Evolutionary conservation across 176 grass and related monocot genomes (phyloP).

Genomic region (Lolium perenne): DNA sequence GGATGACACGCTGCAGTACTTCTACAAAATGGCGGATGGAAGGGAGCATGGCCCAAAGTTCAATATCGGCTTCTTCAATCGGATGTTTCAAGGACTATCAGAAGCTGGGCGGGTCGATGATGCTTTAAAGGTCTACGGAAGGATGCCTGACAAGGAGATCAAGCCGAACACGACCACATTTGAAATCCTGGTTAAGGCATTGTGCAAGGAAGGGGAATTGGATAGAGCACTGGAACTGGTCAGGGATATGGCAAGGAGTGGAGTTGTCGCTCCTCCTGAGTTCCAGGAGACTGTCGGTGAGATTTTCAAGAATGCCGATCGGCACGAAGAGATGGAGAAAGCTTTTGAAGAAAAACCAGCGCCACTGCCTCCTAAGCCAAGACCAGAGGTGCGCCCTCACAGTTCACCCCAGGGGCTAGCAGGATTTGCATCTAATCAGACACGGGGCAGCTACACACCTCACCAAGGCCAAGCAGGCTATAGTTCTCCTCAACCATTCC

Average conservation of each 20-base stretch:
- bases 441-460: slow-evolving; percentile 23
- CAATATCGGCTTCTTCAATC: slow-evolving; percentile 62
- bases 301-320: slow-evolving; percentile 47
- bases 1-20: slow-evolving; percentile 7
- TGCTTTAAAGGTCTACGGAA: slow-evolving; percentile 64
- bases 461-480: slow-evolving; percentile 35
- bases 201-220: slow-evolving; percentile 57
- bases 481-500: slow-evolving; percentile 37
- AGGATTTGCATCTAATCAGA: slow-evolving; percentile 40
- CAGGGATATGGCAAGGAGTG: slow-evolving; percentile 57
- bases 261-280: slow-evolving; percentile 44
- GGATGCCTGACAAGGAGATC: slow-evolving; percentile 61
- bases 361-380: slow-evolving; percentile 43
- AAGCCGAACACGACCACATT: slow-evolving; percentile 51
- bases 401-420: slow-evolving; percentile 34
- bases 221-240: slow-evolving; percentile 44
- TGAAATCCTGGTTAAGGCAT: slow-evolving; percentile 53
- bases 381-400: slow-evolving; percentile 23
- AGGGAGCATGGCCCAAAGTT: slow-evolving; percentile 52
- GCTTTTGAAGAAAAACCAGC: slow-evolving; percentile 58
- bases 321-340: slow-evolving; percentile 53
- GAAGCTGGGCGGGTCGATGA: slow-evolving; percentile 57
- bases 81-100: slow-evolving; percentile 59
- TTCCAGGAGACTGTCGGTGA: slow-evolving; percentile 43
- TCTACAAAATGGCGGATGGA: slow-evolving; percentile 28